Percentiles rank a stretch among this genome's conserved stretches.
Evolutionary conservation across 305 asterid genomes (phyloP).

Genomic region (Plantago coronopus): DNA sequence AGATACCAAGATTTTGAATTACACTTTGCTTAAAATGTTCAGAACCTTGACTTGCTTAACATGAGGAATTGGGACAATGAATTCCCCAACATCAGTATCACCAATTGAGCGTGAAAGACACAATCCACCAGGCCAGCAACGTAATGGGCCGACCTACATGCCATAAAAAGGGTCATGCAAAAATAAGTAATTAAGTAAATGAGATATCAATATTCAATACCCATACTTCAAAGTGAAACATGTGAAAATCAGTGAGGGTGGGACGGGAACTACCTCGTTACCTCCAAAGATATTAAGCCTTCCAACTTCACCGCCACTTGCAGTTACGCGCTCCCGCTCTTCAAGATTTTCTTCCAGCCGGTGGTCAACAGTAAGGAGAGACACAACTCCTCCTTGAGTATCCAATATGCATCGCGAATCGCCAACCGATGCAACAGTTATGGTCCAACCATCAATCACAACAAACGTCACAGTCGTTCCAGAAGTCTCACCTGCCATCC

Average conservation of each 20-base stretch:
- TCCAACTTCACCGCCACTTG: constrained; percentile 97
- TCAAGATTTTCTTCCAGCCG: constrained; percentile 90
- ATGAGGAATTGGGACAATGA: constrained; percentile 92
- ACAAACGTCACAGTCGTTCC: constrained; percentile 93
- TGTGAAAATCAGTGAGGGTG: background rate
- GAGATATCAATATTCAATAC: background rate
- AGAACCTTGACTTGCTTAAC: constrained; percentile 98
- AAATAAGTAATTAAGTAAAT: constrained; percentile 6
- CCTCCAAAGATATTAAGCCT: constrained; percentile 91
- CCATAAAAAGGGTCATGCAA: constrained; percentile 20
- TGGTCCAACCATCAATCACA: constrained; percentile 91
- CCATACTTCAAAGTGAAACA: background rate
- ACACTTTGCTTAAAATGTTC: constrained; percentile 18
- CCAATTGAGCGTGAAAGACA: constrained; percentile 99
- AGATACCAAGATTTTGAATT: constrained; percentile 7
- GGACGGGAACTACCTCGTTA: constrained; percentile 51
- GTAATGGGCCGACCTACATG: constrained; percentile 87
- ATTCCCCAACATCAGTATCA: constrained; percentile 97
- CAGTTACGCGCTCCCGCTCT: constrained; percentile 93
- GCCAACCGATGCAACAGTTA: constrained; percentile 95
- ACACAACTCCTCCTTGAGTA: constrained; percentile 81
- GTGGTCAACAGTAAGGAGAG: constrained; percentile 89
- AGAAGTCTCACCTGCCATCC: constrained; percentile 76
- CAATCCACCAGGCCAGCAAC: constrained; percentile 99
- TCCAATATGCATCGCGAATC: constrained; percentile 94